Conservation (phyloP, 352 stramenopile genomes). For the Phytopythium delawarense region DNA sequence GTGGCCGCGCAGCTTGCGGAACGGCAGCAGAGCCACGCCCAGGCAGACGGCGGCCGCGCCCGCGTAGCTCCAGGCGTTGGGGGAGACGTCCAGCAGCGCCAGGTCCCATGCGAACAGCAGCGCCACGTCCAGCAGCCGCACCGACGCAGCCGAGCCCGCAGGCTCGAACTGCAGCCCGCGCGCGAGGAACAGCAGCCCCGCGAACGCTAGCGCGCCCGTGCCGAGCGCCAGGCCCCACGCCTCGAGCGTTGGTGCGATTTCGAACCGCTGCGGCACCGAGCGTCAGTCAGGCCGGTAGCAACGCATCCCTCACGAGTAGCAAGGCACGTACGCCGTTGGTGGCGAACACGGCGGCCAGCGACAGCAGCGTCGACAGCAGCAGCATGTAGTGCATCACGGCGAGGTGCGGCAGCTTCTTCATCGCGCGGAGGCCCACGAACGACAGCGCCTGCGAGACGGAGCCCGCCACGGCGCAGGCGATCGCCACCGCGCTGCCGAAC, state of each 20-base stretch:
- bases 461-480: conserved; percentile 25
- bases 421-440: conserved; percentile 38
- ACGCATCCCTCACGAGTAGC: no score
- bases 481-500: conserved; percentile 22
- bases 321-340: conserved; percentile 19
- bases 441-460: conserved; percentile 28
- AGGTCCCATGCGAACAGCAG: conserved; percentile 54
- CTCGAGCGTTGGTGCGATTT: conserved; percentile 10
- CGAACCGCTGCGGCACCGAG: conserved; percentile 18
- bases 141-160: conserved; percentile 41
- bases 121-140: conserved; percentile 45
- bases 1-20: conserved; percentile 22
- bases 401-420: conserved; percentile 46
- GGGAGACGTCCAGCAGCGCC: conserved; percentile 25
- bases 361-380: conserved; percentile 34
- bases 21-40: conserved; percentile 21
- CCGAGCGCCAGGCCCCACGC: conserved; percentile 28
- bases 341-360: conserved; percentile 22
- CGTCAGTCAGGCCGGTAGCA: not conserved
- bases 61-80: conserved; percentile 41
- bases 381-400: conserved; percentile 67
- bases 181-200: conserved; percentile 52
- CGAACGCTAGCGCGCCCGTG: conserved; percentile 36
- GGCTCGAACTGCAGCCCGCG: conserved; percentile 61
- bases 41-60: conserved; percentile 32